Evolutionary conservation across 2,329 filamentous ascomycete species (phyloP).

Genomic region (Aureobasidium uvarum): DNA sequence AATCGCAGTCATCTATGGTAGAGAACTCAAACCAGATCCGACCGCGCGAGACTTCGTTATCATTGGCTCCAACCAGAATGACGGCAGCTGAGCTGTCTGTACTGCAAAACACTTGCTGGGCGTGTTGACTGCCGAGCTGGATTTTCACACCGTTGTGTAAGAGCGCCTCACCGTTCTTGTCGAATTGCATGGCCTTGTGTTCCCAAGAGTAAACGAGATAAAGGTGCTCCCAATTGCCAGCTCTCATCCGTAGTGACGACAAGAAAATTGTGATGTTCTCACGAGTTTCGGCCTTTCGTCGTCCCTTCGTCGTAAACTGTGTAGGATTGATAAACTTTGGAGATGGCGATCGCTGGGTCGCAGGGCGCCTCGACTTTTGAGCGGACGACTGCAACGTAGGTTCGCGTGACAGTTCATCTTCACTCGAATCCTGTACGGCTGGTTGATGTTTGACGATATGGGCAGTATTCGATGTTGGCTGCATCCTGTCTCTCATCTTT

Average conservation of each 20-base stretch:
- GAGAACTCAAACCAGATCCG: not conserved
- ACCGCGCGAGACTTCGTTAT: not conserved
- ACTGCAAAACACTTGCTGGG: not conserved
- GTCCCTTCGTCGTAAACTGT: not conserved
- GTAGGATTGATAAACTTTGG: not conserved
- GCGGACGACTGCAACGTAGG: not conserved
- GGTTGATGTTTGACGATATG: not conserved
- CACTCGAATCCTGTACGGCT: not conserved
- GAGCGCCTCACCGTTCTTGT: not conserved
- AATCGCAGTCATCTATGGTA: not conserved
- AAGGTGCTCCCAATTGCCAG: not conserved
- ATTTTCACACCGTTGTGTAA: too few species aligned
- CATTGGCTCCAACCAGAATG: not conserved
- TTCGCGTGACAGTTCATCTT: constrained; percentile 3
- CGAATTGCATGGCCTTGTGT: not conserved
- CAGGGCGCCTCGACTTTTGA: not conserved
- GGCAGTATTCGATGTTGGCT: not conserved
- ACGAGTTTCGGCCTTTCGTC: not conserved
- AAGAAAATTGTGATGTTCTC: not conserved
- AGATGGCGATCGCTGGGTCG: not conserved
- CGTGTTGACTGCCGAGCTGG: not conserved
- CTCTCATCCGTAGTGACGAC: not conserved
- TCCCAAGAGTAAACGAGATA: not conserved
- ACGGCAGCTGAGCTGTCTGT: too few species aligned
- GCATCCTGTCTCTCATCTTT: not conserved